phyloP scores from a whole-genome alignment of 2,329 filamentous ascomycete genomes.

The Paecilomyces variotii region DNA sequence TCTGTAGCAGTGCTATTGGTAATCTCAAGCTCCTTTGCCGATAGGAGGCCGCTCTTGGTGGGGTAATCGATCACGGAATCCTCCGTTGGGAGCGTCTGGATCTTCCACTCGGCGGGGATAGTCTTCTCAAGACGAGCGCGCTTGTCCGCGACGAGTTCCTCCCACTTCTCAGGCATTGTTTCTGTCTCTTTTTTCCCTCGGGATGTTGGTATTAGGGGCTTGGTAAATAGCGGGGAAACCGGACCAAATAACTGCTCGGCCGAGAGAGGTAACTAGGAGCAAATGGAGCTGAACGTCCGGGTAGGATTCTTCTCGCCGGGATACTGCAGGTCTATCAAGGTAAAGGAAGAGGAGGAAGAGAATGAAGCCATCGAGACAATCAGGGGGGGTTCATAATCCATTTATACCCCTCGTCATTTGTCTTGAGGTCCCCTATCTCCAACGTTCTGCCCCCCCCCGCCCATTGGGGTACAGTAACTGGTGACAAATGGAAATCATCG shows the following conservation, averaged over 20 bases:
- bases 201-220: neutral
- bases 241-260: neutral
- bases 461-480: neutral
- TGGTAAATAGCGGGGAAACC: neutral
- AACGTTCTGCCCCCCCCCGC: neutral
- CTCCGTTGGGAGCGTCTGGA: conserved; percentile 4
- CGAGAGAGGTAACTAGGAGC: neutral
- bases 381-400: neutral
- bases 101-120: conserved; percentile 12
- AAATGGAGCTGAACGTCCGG: neutral
- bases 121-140: conserved; percentile 9
- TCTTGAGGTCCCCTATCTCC: neutral
- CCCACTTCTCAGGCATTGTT: conserved; percentile 6
- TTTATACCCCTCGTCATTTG: neutral
- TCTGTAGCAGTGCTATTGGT: conserved; percentile 10
- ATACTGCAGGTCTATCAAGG: neutral
- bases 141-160: conserved; percentile 12
- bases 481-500: neutral
- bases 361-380: neutral
- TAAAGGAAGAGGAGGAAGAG: neutral
- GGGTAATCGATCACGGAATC: conserved; percentile 9
- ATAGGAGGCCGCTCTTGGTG: conserved; percentile 7
- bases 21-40: conserved; percentile 10
- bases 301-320: neutral
- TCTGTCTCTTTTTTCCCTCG: neutral